These are phyloP conservation scores for Ceratocystis eucalypticola DNA, from an alignment of 2,329 filamentous ascomycete genomes.

Conservation along the genomic window DNA sequence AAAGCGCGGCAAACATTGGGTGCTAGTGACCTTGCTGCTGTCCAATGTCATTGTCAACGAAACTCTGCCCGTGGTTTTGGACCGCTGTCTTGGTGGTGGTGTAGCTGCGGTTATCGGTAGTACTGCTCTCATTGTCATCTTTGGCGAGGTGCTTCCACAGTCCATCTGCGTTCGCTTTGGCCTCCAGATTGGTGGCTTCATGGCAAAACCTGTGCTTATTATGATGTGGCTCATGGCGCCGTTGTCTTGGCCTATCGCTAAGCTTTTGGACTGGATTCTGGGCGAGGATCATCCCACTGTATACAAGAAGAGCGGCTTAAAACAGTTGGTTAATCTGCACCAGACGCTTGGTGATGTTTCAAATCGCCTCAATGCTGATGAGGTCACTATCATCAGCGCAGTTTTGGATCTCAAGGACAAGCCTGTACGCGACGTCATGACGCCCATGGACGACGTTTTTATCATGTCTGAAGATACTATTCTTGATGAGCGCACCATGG, in stretches of 20 bases:
- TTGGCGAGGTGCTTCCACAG: slow-evolving; percentile 91
- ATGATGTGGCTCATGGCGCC: slow-evolving; percentile 90
- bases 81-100: slow-evolving; percentile 83
- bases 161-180: slow-evolving; percentile 94
- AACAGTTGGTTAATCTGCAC: slow-evolving; percentile 90
- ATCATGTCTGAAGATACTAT: slow-evolving; percentile 92
- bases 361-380: slow-evolving; percentile 87
- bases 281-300: slow-evolving; percentile 91
- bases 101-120: slow-evolving; percentile 88
- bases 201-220: slow-evolving; percentile 71
- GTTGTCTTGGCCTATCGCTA: slow-evolving; percentile 86
- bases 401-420: slow-evolving; percentile 95
- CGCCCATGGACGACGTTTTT: slow-evolving; percentile 94
- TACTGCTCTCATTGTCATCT: slow-evolving; percentile 93
- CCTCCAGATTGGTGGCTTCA: slow-evolving; percentile 84
- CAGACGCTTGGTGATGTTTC: slow-evolving; percentile 76
- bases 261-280: slow-evolving; percentile 83
- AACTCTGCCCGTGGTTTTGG: slow-evolving; percentile 85
- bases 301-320: slow-evolving; percentile 96
- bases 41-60: slow-evolving; percentile 98
- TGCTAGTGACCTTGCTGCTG: slow-evolving; percentile 81
- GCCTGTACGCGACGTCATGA: slow-evolving; percentile 91
- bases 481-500: slow-evolving; percentile 86
- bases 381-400: slow-evolving; percentile 96
- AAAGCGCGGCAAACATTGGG: slow-evolving; percentile 91